Conservation (phyloP, 1,139 yeast species). For the Casaregolazyma lundiana region DNA sequence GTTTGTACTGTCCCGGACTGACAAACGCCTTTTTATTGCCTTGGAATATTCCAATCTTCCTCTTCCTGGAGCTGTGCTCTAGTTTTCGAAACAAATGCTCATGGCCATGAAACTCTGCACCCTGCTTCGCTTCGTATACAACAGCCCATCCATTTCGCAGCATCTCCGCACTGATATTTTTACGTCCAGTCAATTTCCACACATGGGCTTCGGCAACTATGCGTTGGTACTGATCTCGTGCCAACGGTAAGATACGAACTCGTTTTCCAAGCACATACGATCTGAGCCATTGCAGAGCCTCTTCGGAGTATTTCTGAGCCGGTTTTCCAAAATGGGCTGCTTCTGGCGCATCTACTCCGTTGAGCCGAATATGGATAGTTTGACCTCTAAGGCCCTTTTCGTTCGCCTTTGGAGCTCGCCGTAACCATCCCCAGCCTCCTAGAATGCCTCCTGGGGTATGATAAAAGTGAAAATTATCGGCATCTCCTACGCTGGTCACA, state of each 20-base stretch:
- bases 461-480: constrained; percentile 86
- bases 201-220: constrained; percentile 78
- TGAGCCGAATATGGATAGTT: constrained; percentile 59
- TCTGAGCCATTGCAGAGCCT: constrained; percentile 75
- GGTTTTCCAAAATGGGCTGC: constrained; percentile 92
- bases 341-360: constrained; percentile 99
- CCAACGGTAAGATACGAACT: constrained; percentile 70
- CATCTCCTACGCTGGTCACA: constrained; percentile 94
- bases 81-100: constrained; percentile 54
- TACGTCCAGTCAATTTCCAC: constrained; percentile 68
- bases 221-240: constrained; percentile 83
- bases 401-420: constrained; percentile 47
- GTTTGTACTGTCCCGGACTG: constrained; percentile 83
- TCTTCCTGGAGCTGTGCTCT: constrained; percentile 56
- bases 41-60: constrained; percentile 66
- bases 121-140: constrained; percentile 75
- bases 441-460: constrained; percentile 90
- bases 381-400: constrained; percentile 33
- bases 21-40: constrained; percentile 45
- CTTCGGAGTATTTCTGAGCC: constrained; percentile 83
- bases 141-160: constrained; percentile 75
- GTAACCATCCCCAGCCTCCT: constrained; percentile 92
- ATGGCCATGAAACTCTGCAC: constrained; percentile 82
- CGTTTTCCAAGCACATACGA: constrained; percentile 57
- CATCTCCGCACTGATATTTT: constrained; percentile 87